These are phyloP conservation scores for Tilletia walkeri DNA, from an alignment of 1,284 basidiomycete species.

Conservation along the genomic window DNA sequence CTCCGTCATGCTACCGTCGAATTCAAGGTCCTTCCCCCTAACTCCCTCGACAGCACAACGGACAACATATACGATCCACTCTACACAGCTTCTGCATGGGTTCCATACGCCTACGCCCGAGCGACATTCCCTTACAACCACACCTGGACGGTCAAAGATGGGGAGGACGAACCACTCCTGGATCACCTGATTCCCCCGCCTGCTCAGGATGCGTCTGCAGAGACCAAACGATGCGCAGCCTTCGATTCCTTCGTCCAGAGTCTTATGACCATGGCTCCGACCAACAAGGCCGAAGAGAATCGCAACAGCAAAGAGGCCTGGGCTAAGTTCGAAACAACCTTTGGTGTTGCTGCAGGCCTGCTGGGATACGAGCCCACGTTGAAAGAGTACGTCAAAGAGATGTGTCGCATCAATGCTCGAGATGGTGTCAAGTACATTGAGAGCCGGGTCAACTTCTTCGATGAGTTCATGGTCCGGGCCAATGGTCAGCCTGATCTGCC, in stretches of 20 bases:
- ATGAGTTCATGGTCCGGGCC: slow-evolving; percentile 65
- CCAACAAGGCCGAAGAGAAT: slow-evolving; percentile 15
- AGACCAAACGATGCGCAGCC: not conserved
- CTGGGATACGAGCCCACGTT: slow-evolving; percentile 62
- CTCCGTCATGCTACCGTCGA: slow-evolving; percentile 22
- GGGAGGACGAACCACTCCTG: not conserved
- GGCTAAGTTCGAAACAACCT: slow-evolving; percentile 42
- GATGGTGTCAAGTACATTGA: slow-evolving; percentile 75
- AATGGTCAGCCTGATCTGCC: slow-evolving; percentile 65
- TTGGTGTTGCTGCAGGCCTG: slow-evolving; percentile 51
- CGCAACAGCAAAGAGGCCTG: slow-evolving; percentile 42
- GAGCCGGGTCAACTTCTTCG: slow-evolving; percentile 67
- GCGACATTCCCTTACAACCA: slow-evolving; percentile 31
- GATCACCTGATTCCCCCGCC: not conserved
- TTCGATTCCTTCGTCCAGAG: slow-evolving; percentile 42
- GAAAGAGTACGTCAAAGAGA: slow-evolving; percentile 65
- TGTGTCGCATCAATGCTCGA: slow-evolving; percentile 66
- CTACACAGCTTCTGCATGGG: slow-evolving; percentile 36
- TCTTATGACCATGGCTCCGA: slow-evolving; percentile 43
- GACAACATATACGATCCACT: slow-evolving; percentile 9
- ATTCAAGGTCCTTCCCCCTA: slow-evolving; percentile 21
- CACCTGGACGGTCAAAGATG: slow-evolving; percentile 25
- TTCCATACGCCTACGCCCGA: slow-evolving; percentile 29
- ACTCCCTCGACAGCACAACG: slow-evolving; percentile 17
- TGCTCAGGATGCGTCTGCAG: not conserved